Evolutionary conservation across 176 grass and related monocot genomes (phyloP).

Genomic region (Cenchrus americanus): DNA sequence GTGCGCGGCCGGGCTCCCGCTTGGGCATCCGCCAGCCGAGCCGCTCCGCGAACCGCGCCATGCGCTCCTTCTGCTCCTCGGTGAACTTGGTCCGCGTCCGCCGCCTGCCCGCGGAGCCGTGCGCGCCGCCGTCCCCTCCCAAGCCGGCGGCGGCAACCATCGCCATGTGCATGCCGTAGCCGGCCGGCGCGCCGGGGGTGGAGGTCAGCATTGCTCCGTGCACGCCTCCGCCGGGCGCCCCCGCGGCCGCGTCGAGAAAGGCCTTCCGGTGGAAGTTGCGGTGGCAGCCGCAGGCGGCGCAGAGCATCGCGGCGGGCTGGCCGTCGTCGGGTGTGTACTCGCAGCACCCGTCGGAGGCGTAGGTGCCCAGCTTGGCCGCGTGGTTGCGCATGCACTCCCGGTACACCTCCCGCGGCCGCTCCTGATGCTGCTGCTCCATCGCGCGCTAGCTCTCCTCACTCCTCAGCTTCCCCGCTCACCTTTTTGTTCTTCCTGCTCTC

Average conservation of each 20-base stretch:
- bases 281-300: slow-evolving; percentile 87
- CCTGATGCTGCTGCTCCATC: slow-evolving; percentile 57
- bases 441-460: not conserved
- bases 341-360: slow-evolving; percentile 88
- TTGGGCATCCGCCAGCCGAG: slow-evolving; percentile 90
- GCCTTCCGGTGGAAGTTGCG: slow-evolving; percentile 87
- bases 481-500: not conserved
- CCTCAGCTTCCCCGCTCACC: not conserved
- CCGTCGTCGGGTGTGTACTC: slow-evolving; percentile 82
- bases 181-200: slow-evolving; percentile 34
- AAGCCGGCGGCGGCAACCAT: not conserved
- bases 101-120: slow-evolving; percentile 40
- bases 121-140: slow-evolving; percentile 17
- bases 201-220: slow-evolving; percentile 41
- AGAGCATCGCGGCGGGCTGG: slow-evolving; percentile 49
- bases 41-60: slow-evolving; percentile 74
- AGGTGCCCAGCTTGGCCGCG: slow-evolving; percentile 85
- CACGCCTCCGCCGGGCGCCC: slow-evolving; percentile 5
- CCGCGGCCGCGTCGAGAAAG: slow-evolving; percentile 44
- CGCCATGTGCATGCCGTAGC: slow-evolving; percentile 54
- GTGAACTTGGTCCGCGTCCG: slow-evolving; percentile 88
- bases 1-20: slow-evolving; percentile 62
- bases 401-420: slow-evolving; percentile 65
- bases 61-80: slow-evolving; percentile 75
- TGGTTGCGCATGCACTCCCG: slow-evolving; percentile 95